Evolutionary conservation across 176 grass and related monocot species (phyloP), one percentile per base, ranked within the genome.

Genomic region (Rhynchospora pubera): DNA sequence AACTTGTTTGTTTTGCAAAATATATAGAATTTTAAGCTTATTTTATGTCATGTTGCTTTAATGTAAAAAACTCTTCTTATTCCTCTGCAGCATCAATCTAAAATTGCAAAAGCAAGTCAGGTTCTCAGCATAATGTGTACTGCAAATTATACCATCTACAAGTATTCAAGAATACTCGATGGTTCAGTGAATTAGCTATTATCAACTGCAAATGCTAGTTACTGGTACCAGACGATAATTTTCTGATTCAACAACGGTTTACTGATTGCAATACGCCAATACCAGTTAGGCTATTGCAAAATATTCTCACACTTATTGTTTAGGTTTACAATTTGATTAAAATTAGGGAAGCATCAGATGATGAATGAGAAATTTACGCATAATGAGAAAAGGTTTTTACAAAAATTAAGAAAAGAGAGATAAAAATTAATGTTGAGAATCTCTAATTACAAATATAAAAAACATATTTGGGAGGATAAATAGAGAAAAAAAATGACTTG

Each of bases 11-110:
- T 28, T 62, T 82, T 47, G 30, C 52, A 80, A 56, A 77, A 32
- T 5, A 39, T 39, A 9, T 22, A 55, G 46, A 76, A 51, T 62
- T 84, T 15, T 39, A 39, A 22, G 8, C 28, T 79, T 14, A 84
- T 75, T 77, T 83, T 43, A 34, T 77, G 23, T 77, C 24, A 99
- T 87, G 82, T 87, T 99, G 97, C 57, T 99, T 93, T 66, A 99
- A 80, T 23, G 77, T 91, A 23, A 92, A 85, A 79, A 88, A 91
- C 57, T 90, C 91, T 76, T 95, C 93, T 84, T 91, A 89, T 86
- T 95, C 96, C 39, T 91, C 91, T 57, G 96, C 93, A 90, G 96
- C 93, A 84, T 93, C 96, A 86, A 95, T 99, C 93, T 99, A 68
- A 78, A 91, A 57, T 73, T 43, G 70, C 15, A 30, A 60, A 15